Evolutionary conservation across 108 stramenopile species (phyloP), one percentile per base, ranked within the genome.

Genomic region (Discostella stelligeroides): DNA sequence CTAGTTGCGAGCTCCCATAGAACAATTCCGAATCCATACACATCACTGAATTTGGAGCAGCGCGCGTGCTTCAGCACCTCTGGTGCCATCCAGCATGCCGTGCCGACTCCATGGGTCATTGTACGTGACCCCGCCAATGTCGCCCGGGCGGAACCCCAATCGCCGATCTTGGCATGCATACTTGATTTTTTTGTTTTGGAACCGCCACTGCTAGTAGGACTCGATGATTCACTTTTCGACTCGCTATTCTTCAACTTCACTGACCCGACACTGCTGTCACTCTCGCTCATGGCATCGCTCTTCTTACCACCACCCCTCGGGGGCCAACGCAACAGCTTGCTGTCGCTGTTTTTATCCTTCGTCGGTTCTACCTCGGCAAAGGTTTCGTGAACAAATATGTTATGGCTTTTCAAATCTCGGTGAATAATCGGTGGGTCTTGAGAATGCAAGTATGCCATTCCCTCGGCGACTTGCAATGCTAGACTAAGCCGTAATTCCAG

Each of bases 101-200:
- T 97, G 48, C 98, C 98, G 14, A 97, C 96, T n/a, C 96, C 96
- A 73, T 97, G 97, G 4, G 97, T 97, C 95, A 98, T 97, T 11
- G 92, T 97, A 63, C 88, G 72, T 18, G 89, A 89, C 5, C 91
- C 91, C 11, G 91, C 87, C 43, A 91, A 67, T 9, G 90, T 84
- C 47, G 96, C 96, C 37, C 97, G 77, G 25, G 97, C 96, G 20
- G 93, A 96, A 21, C 96, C 95, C 96, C 96, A 98, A 76, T 98
- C 98, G 9, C 98, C 97, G 63, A 98, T 97, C 68, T 95, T 93
- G 14, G 95, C 90, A 28, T 84, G 68, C 61, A 94, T 76, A 1
- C 85, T 88, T 45, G 92, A 89, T 43, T 90, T 84, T 43, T 90
- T 84, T 56, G 76, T 70, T 41, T 74, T 80, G 70, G 86, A 68